Conservation (phyloP, 2,329 filamentous ascomycete species). For the Fusarium sp. region DNA sequence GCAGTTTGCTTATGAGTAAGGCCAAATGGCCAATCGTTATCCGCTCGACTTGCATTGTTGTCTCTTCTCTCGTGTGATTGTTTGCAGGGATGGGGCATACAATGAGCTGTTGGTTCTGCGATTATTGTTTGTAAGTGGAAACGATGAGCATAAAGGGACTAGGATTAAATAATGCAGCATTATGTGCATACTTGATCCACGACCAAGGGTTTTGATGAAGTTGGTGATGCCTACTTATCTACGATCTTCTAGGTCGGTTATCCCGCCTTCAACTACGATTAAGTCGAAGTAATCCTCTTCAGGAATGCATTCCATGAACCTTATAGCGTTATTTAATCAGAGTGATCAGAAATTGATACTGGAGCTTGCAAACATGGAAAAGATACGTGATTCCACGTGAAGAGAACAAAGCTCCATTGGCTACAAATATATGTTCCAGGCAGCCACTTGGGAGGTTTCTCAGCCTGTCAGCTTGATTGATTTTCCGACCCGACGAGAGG, state of each 20-base stretch:
- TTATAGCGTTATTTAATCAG: background rate
- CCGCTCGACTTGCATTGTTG: background rate
- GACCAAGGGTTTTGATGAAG: background rate
- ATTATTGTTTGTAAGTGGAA: background rate
- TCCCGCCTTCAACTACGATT: background rate
- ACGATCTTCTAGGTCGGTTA: background rate
- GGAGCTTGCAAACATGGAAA: background rate
- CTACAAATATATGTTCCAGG: background rate
- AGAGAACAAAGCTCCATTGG: background rate
- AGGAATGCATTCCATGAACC: background rate
- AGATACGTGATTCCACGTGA: background rate
- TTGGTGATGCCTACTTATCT: background rate
- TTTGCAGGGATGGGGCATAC: background rate
- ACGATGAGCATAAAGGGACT: background rate
- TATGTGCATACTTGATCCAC: background rate
- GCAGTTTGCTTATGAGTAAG: background rate
- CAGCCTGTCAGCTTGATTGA: slow-evolving; percentile 1
- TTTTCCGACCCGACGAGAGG: background rate
- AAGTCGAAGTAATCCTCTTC: background rate
- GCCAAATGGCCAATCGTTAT: background rate
- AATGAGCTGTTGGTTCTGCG: background rate
- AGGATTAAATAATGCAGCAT: background rate
- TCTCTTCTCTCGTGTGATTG: background rate
- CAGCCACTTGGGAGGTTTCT: background rate
- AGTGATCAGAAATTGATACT: background rate